Evolutionary conservation across 2,329 filamentous ascomycete species (phyloP).

Genomic region (Colletotrichum sp.): DNA sequence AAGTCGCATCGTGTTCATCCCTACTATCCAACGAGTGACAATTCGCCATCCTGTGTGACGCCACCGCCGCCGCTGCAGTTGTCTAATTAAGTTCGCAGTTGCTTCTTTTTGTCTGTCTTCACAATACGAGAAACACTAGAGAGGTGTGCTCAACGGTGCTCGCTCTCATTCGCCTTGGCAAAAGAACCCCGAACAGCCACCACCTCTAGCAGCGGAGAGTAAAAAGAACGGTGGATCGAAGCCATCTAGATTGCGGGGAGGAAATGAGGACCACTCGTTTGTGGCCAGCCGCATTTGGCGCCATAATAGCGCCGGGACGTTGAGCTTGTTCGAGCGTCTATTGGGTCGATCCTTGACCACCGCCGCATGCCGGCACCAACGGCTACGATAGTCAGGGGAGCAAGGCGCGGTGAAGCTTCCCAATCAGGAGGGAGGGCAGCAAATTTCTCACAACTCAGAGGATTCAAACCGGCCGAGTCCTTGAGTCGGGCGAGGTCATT

Average conservation of each 20-base stretch:
- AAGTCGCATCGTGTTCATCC: background rate
- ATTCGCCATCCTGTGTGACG: background rate
- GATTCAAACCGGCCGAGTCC: background rate
- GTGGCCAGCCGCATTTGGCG: background rate
- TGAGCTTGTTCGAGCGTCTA: constrained; percentile 10
- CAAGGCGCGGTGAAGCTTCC: background rate
- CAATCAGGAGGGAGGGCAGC: background rate
- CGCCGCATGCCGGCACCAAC: background rate
- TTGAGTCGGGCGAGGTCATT: background rate
- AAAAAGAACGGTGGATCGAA: background rate
- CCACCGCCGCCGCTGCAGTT: background rate
- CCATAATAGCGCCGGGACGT: constrained; percentile 10
- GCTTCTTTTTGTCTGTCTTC: background rate
- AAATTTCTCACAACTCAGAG: background rate
- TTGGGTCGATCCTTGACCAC: constrained; percentile 12
- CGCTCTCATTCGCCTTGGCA: background rate
- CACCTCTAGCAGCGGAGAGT: background rate
- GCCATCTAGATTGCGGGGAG: background rate
- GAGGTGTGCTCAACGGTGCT: background rate
- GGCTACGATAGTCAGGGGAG: constrained; percentile 2
- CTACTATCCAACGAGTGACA: background rate
- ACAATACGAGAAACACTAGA: constrained; percentile 1
- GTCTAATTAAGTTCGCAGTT: background rate
- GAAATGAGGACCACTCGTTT: constrained; percentile 2
- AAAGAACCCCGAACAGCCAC: background rate